Evolutionary conservation across 2,329 filamentous ascomycete genomes (phyloP).

Genomic region (Monilinia laxa): DNA sequence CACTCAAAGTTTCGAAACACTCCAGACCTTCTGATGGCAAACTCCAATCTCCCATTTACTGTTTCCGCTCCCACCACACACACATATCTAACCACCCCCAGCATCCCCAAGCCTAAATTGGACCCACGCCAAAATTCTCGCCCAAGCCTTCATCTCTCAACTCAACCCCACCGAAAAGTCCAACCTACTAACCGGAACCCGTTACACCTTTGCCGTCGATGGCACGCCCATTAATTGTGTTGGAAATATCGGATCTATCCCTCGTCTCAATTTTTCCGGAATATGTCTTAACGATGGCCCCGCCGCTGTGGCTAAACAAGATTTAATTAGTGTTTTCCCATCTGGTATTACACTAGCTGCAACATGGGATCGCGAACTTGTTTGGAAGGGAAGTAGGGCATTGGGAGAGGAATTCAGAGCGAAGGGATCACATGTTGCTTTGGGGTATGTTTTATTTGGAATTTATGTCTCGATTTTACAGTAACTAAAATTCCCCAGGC

Average conservation of each 20-base stretch:
- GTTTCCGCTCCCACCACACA: too few species aligned
- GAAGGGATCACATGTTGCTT: constrained; percentile 75
- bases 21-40: too few species aligned
- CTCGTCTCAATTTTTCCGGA: constrained; percentile 26
- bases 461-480: not conserved
- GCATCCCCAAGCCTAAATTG: too few species aligned
- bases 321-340: constrained; percentile 57
- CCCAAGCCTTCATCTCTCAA: too few species aligned
- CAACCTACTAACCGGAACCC: too few species aligned
- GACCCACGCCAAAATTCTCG: too few species aligned
- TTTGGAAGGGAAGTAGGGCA: constrained; percentile 64
- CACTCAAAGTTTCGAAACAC: too few species aligned
- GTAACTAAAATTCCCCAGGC: constrained; percentile 28
- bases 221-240: too few species aligned
- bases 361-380: constrained; percentile 73
- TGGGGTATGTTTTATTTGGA: constrained; percentile 46
- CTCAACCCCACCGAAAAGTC: too few species aligned
- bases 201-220: too few species aligned
- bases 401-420: constrained; percentile 74
- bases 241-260: constrained; percentile 28
- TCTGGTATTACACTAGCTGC: constrained; percentile 70
- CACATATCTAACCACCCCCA: too few species aligned
- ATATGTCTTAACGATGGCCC: constrained; percentile 30
- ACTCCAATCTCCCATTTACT: too few species aligned
- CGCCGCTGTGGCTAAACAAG: constrained; percentile 43